These are phyloP conservation scores for Backusella liffmaniae DNA, from an alignment of 192 early-diverging fungal genomes.

Conservation along the genomic window DNA sequence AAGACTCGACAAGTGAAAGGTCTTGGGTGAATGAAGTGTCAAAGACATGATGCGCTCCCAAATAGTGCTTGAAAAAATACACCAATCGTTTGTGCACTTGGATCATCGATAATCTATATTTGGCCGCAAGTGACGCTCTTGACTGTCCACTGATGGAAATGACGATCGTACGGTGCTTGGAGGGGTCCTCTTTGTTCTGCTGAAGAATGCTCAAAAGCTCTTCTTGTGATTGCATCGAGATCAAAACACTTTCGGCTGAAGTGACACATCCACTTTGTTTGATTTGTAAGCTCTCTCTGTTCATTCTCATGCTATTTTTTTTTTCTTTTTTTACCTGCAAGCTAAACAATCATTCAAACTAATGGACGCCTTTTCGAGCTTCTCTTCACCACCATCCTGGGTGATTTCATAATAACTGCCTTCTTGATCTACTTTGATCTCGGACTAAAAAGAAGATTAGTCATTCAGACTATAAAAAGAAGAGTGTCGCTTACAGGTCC, in stretches of 20 bases:
- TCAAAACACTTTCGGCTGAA: constrained; percentile 92
- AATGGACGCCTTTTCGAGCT: constrained; percentile 84
- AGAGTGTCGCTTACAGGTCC: constrained; percentile 33
- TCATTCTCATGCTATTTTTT: not conserved
- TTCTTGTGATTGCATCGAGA: constrained; percentile 90
- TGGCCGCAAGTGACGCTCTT: constrained; percentile 85
- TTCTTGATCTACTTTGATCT: constrained; percentile 72
- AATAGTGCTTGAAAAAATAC: constrained; percentile 65
- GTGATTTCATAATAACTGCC: constrained; percentile 90
- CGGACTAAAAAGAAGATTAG: constrained; percentile 39
- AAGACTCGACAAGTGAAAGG: constrained; percentile 78
- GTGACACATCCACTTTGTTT: constrained; percentile 89
- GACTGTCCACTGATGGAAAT: constrained; percentile 92
- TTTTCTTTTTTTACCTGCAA: constrained; percentile 68
- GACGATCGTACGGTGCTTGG: constrained; percentile 60
- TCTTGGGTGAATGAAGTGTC: constrained; percentile 92
- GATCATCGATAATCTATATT: constrained; percentile 69
- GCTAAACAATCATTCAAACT: constrained; percentile 96
- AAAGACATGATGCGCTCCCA: constrained; percentile 85
- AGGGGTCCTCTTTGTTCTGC: constrained; percentile 49
- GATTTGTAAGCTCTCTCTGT: not conserved
- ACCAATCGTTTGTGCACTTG: constrained; percentile 62
- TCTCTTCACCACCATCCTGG: constrained; percentile 77
- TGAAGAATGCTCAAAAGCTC: constrained; percentile 75
- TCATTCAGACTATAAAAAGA: not conserved